Base-by-base conservation (phyloP, 1,284 basidiomycete genomes). In the Fomitopsis palustris region DNA sequence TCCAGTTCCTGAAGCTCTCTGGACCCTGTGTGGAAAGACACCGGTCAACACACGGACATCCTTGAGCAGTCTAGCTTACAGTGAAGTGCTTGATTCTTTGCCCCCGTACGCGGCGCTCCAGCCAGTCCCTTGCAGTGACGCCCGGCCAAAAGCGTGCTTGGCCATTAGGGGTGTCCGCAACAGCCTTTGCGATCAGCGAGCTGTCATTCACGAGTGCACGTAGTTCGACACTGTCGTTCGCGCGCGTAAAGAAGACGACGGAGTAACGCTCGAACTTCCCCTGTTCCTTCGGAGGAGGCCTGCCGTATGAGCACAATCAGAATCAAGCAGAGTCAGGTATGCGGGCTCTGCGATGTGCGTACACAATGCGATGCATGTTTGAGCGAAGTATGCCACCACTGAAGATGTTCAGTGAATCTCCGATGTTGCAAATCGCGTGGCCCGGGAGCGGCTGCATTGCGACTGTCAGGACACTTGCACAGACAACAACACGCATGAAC, bases 361-460 rank as follows among this genome's bases (percentile, higher is more conserved):
- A 64, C 67, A 72, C 59, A 47, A 70, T 68, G n/a, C 69, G 68
- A 62, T 73, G 69, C 57, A 73, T 60, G 59, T 71, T 70, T 17
- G 68, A 69, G 31, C 63, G 61, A 42, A 76, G 57, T 38, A 76
- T 66, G 8, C 74, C 74, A 0, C 68, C 72, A 38, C 69, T 74
- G 64, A 74, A 74, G 35, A 72, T 71, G 14, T 70, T 64, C 67
- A 75, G 63, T 4, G 74, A 71, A 59, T 76, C 74, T 19, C 74
- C 72, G 4, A 73, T 60, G 57, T 73, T 73, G 62, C 72, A 68
- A 43, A 73, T 65, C 1, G 67, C 68, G 19, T 66, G 67, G 4
- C 65, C 64, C 4, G 67, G 66, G 1, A 67, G 58, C 9, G 67
- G 67, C 67, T 69, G 19, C 4, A 12, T 29, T 29, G 45, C 5